Base-by-base conservation (phyloP, 495 filamentous ascomycete species). In the Platismatia glauca region DNA sequence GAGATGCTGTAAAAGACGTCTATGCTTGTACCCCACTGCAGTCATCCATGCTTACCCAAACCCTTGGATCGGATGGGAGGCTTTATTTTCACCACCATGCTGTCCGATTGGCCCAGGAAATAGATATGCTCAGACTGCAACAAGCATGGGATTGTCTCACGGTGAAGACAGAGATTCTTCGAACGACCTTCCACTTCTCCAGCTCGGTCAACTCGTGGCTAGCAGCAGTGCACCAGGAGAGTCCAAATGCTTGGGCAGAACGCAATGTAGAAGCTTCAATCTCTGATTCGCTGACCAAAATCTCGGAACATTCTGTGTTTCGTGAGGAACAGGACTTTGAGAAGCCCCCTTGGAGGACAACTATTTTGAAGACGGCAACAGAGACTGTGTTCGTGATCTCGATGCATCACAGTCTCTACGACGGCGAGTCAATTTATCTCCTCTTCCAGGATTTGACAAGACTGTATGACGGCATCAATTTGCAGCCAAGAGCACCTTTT, bases 361-460 rank as follows among this genome's bases (percentile, higher is more conserved):
- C 44, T 43, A 8, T 64, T 43, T 37, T 41, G 58, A 46, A 44
- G 41, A 33, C 58, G 15, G 22, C 56, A 31, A 13, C 38, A 57
- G 53, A 64, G 6, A 55, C 48, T 61, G 43, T 44, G 13, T 62
- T 83, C 7, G 73, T 80, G 20, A 67, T 91, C 22, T 84, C 80
- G 0, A 86, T 89, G 66, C 89, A 91, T 70, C 89, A 93, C 69
- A 86, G 86, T 20, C 73, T 91, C 0, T 93, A 93, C 68, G 89
- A 93, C 72, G 89, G 86, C 5, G 76, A 82, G n/a, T 87, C 88
- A 0, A 81, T 91, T 34, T 75, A 77, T 43, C 68, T 78, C 7
- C 73, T 93, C 0, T 74, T 90, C 13, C 67, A 80, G 0, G 86
- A 89, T 55, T 57, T 68, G 11, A 20, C 38, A 15, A 31, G 7